phyloP scores from a whole-genome alignment of 78 protist genomes.

The Paratrimastix pyriformis region DNA sequence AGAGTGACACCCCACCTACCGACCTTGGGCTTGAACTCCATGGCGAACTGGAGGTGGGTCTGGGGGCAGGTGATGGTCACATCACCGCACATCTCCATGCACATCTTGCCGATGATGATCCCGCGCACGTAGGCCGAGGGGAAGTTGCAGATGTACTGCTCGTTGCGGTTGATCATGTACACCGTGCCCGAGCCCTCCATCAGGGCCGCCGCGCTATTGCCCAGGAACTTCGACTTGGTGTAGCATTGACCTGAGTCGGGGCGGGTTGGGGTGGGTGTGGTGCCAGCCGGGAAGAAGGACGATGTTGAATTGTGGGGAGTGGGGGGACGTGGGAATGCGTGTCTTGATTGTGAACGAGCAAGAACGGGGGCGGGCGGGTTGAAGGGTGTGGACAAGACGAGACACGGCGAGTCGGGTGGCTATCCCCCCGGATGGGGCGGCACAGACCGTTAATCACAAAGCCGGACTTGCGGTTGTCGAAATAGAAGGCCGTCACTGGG shows the following conservation, averaged over 20 bases:
- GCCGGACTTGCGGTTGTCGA: constrained; percentile 52
- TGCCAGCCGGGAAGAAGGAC: neutral
- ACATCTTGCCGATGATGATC: constrained; percentile 12
- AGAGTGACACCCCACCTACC: too few relatives aligned
- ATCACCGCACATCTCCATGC: constrained; percentile 37
- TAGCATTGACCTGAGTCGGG: neutral
- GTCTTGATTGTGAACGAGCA: constrained; percentile 6
- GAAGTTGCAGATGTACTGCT: neutral
- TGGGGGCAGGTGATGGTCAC: constrained; percentile 43
- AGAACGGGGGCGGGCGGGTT: too few relatives aligned
- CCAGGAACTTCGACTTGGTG: constrained; percentile 54
- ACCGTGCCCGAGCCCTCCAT: neutral
- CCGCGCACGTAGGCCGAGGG: constrained; percentile 18
- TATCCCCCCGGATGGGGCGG: too few relatives aligned
- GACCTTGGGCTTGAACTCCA: constrained; percentile 66
- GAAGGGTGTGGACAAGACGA: too few relatives aligned
- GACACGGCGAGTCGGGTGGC: too few relatives aligned
- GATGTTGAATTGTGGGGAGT: too few relatives aligned
- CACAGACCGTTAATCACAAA: constrained; percentile 48
- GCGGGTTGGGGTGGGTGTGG: too few relatives aligned
- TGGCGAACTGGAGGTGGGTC: constrained; percentile 26
- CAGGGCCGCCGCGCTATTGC: constrained; percentile 34
- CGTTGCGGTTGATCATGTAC: neutral
- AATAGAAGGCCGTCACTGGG: constrained; percentile 70
- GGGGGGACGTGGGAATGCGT: too few relatives aligned